Conservation (phyloP, 495 filamentous ascomycete genomes). For the Penicillium tannophilum region DNA sequence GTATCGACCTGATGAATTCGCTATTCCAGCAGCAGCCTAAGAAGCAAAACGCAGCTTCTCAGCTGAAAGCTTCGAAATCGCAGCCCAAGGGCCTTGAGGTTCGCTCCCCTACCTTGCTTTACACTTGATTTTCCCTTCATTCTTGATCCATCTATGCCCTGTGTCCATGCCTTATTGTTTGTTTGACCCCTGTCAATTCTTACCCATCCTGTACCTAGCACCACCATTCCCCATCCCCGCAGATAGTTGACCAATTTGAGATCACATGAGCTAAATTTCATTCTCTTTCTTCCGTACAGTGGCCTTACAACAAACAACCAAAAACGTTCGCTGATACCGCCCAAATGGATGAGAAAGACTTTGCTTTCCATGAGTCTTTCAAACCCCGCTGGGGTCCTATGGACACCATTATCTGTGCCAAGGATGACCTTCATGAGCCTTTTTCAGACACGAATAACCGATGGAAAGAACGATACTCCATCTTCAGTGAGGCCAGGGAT, state of each 20-base stretch:
- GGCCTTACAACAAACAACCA: slow-evolving; percentile 77
- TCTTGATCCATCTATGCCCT: neutral
- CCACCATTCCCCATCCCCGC: slow-evolving; percentile 11
- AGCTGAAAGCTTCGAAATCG: slow-evolving; percentile 43
- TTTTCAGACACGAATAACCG: slow-evolving; percentile 25
- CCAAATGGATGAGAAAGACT: slow-evolving; percentile 59
- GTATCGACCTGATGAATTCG: slow-evolving; percentile 91
- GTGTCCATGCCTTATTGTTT: neutral
- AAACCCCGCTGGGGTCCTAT: slow-evolving; percentile 80
- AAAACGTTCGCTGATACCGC: slow-evolving; percentile 61
- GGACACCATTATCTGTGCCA: slow-evolving; percentile 69
- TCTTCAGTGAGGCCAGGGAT: slow-evolving; percentile 44
- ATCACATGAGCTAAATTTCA: slow-evolving; percentile 36
- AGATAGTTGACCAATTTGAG: slow-evolving; percentile 35
- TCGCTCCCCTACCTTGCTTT: slow-evolving; percentile 56
- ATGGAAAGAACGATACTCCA: slow-evolving; percentile 39
- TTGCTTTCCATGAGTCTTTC: slow-evolving; percentile 62
- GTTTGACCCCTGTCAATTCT: neutral
- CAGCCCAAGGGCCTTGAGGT: slow-evolving; percentile 71
- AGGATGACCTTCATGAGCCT: slow-evolving; percentile 27
- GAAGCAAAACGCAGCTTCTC: slow-evolving; percentile 39
- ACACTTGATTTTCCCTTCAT: slow-evolving; percentile 14
- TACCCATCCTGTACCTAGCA: slow-evolving; percentile 28
- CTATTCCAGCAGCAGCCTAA: slow-evolving; percentile 66
- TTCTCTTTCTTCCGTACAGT: slow-evolving; percentile 60